Evolutionary conservation across 2,329 filamentous ascomycete genomes (phyloP).

Genomic region (Aspergillus ibericus): DNA sequence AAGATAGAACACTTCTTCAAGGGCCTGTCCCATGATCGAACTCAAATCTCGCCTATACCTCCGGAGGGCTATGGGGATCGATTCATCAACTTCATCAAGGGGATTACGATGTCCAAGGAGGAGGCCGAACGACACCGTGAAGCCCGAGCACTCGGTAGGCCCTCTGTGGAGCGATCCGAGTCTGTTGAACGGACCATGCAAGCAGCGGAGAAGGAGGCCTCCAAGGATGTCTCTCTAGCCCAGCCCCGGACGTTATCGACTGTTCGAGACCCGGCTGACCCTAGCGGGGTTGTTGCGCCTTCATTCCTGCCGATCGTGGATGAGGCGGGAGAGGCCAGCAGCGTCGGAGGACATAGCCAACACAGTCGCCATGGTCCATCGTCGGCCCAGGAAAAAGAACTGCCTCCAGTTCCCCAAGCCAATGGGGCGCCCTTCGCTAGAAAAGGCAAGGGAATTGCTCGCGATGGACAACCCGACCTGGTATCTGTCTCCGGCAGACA

Average conservation of each 20-base stretch:
- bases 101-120: constrained; percentile 86
- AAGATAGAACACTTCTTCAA: constrained; percentile 97
- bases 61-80: constrained; percentile 89
- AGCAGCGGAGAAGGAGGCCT: constrained; percentile 61
- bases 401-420: constrained; percentile 28
- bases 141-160: constrained; percentile 27
- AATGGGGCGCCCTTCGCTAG: constrained; percentile 13
- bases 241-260: constrained; percentile 63
- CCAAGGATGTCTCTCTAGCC: constrained; percentile 61
- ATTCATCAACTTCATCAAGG: constrained; percentile 88
- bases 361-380: constrained; percentile 43
- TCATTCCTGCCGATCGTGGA: constrained; percentile 79
- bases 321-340: constrained; percentile 77
- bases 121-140: constrained; percentile 62
- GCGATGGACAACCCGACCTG: constrained; percentile 5
- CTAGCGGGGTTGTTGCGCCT: constrained; percentile 52
- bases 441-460: constrained; percentile 28
- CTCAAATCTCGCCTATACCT: constrained; percentile 87
- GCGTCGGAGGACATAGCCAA: constrained; percentile 61
- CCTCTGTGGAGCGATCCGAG: constrained; percentile 32
- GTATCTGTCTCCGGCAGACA: constrained; percentile 7
- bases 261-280: constrained; percentile 58
- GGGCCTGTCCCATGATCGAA: constrained; percentile 77
- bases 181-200: constrained; percentile 57
- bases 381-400: constrained; percentile 29